Evolutionary conservation across 768 basidiomycete genomes (phyloP).

Genomic region (Kwoniella botswanensis): DNA sequence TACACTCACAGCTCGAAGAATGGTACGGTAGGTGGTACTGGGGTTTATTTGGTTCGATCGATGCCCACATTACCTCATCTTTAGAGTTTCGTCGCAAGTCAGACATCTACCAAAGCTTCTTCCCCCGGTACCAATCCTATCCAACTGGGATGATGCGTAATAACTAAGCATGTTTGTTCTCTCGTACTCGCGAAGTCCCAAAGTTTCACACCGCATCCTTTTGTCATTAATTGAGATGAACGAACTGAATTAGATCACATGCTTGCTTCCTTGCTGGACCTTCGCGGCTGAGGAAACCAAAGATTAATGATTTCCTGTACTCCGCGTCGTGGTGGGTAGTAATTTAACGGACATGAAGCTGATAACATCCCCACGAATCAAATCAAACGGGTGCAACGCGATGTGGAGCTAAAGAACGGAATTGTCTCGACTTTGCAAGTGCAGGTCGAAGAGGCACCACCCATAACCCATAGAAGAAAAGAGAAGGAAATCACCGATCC

Average conservation of each 20-base stretch:
- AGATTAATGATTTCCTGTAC: too few relatives aligned
- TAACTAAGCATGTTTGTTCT: slow-evolving; percentile 8
- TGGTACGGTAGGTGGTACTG: background rate
- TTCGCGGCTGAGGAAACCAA: too few relatives aligned
- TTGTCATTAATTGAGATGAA: background rate
- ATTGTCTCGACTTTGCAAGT: background rate
- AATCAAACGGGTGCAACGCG: background rate
- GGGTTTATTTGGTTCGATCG: background rate
- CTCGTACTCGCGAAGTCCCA: background rate
- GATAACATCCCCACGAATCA: background rate
- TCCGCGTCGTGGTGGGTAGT: background rate
- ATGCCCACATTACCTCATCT: background rate
- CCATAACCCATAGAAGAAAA: background rate
- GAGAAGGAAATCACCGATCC: background rate
- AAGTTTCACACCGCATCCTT: background rate
- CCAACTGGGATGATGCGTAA: background rate
- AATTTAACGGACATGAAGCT: background rate
- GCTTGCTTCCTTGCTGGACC: too few relatives aligned
- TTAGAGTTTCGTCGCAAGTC: background rate
- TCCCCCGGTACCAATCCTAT: background rate
- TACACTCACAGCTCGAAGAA: too few relatives aligned
- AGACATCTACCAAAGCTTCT: background rate
- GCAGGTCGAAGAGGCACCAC: background rate
- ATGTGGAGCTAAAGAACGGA: background rate
- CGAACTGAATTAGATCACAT: too few relatives aligned